A percentile compares a stretch with the other conserved stretches of the same genome.
Evolutionary conservation across 192 early-diverging fungal genomes (phyloP).

Genomic region (Coemansia sp.): DNA sequence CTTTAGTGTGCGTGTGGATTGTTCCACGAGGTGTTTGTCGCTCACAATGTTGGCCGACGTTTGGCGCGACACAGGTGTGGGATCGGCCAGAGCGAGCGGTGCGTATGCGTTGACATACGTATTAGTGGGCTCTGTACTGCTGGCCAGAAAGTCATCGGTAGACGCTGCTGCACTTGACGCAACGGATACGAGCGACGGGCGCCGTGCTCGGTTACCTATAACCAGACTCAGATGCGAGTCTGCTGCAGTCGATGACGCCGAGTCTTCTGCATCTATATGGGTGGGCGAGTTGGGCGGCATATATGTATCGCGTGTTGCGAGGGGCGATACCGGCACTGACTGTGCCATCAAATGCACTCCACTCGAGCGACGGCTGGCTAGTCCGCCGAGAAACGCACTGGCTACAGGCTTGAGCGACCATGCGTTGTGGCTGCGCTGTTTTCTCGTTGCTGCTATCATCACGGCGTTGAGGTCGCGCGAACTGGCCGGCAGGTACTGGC

Average conservation of each 20-base stretch:
- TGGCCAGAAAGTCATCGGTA: conserved; percentile 10
- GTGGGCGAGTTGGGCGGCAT: conserved; percentile 7
- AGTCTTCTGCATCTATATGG: not conserved
- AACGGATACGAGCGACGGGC: not conserved
- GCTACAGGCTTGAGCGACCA: conserved; percentile 1
- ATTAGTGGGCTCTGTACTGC: conserved; percentile 3
- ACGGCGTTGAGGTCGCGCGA: not conserved
- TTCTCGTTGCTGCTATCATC: not conserved
- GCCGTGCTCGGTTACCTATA: not conserved
- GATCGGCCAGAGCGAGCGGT: not conserved
- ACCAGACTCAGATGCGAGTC: conserved; percentile 8
- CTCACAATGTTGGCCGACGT: not conserved
- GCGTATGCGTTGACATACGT: conserved; percentile 39
- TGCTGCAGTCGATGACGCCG: not conserved
- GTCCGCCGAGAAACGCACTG: conserved; percentile 3
- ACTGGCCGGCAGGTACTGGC: not conserved
- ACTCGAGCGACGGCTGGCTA: not conserved
- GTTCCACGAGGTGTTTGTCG: conserved; percentile 6
- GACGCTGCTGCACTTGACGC: conserved; percentile 9
- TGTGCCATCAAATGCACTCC: conserved; percentile 1
- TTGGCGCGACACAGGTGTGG: not conserved
- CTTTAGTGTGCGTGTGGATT: conserved; percentile 14
- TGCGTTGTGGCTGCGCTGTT: not conserved
- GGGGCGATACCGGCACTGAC: conserved; percentile 12
- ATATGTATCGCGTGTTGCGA: not conserved